Evolutionary conservation across 306 rosid genomes (phyloP), one percentile per base, ranked within the genome.

Genomic region (Citrullus colocynthis): DNA sequence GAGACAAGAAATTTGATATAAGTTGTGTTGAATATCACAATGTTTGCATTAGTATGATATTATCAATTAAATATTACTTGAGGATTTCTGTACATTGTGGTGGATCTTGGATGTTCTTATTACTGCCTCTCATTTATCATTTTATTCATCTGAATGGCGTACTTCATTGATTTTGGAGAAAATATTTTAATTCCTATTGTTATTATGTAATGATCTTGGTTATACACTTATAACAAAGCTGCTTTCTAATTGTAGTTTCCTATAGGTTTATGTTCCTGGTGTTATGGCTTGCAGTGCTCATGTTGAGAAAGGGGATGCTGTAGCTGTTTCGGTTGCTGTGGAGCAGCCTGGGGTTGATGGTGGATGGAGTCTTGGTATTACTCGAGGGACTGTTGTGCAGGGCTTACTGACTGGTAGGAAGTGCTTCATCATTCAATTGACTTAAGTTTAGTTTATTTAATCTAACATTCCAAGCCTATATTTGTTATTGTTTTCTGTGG

Each of bases 221-320:
- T 74, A 18, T 74, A 16, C 30, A 17, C 36, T 14, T 16, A 74
- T 74, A 32, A 18, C 32, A 32, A 16, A 74, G 42, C 82, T 34
- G 37, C 57, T 39, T 52, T 51, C 71, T 85, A 51, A 84, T 86
- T 71, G 73, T 85, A 41, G 45, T 67, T 85, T 39, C 48, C 7
- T 78, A 58, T 82, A 90, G 98, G 93, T 88, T 30, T 95, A 90
- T 81, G 92, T 95, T 80, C 97, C 98, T 60, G 96, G 98, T 83
- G 93, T 95, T 77, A 1, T 89, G 88, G 97, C 97, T 84, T 92
- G 98, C 83, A 92, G 97, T 84, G 92, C 91, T 85, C 97, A 89
- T 82, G 98, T 95, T 65, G 98, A 95, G 85, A 86, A 85, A 79
- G 97, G 96, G 48, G 97, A 95, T 36, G 75, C 69, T 16, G 90